These are phyloP conservation scores for Lachnellula arida DNA, from an alignment of 2,329 filamentous ascomycete species.

Conservation along the genomic window DNA sequence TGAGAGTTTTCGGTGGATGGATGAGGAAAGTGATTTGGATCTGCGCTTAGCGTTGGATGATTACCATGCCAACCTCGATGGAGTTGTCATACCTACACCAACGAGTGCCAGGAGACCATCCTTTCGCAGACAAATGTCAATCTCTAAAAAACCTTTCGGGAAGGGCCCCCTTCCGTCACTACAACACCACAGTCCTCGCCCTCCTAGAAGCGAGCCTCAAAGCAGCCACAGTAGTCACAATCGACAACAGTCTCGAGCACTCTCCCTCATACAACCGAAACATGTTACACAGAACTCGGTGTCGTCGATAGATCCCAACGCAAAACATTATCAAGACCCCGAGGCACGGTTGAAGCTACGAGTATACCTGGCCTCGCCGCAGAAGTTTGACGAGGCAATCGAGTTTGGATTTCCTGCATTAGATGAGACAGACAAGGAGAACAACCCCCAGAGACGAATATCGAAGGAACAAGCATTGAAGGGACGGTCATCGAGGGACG, in stretches of 20 bases:
- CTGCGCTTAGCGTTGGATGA: slow-evolving; percentile 63
- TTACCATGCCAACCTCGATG: slow-evolving; percentile 60
- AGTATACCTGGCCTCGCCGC: slow-evolving; percentile 79
- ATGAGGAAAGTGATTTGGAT: slow-evolving; percentile 68
- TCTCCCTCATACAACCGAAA: slow-evolving; percentile 47
- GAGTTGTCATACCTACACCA: slow-evolving; percentile 43
- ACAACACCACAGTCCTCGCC: slow-evolving; percentile 22
- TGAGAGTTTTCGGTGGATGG: slow-evolving; percentile 69
- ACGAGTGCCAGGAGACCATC: slow-evolving; percentile 50
- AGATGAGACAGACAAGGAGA: slow-evolving; percentile 33
- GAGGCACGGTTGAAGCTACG: slow-evolving; percentile 82
- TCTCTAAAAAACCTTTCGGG: slow-evolving; percentile 60
- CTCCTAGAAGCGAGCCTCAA: slow-evolving; percentile 29
- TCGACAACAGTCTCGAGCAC: slow-evolving; percentile 47
- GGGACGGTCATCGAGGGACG: slow-evolving; percentile 22
- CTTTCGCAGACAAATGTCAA: slow-evolving; percentile 67
- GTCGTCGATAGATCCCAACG: slow-evolving; percentile 61
- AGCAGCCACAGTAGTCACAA: slow-evolving; percentile 17
- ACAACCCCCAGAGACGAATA: slow-evolving; percentile 18
- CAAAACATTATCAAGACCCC: slow-evolving; percentile 84
- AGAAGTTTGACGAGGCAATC: slow-evolving; percentile 93
- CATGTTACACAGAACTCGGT: slow-evolving; percentile 39
- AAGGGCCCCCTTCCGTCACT: slow-evolving; percentile 43
- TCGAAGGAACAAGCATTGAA: slow-evolving; percentile 23
- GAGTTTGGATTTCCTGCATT: slow-evolving; percentile 84